Percentiles rank a stretch among this genome's conserved stretches.
phyloP scores from a whole-genome alignment of 2,329 filamentous ascomycete genomes.

The Escovopsis weberi region DNA sequence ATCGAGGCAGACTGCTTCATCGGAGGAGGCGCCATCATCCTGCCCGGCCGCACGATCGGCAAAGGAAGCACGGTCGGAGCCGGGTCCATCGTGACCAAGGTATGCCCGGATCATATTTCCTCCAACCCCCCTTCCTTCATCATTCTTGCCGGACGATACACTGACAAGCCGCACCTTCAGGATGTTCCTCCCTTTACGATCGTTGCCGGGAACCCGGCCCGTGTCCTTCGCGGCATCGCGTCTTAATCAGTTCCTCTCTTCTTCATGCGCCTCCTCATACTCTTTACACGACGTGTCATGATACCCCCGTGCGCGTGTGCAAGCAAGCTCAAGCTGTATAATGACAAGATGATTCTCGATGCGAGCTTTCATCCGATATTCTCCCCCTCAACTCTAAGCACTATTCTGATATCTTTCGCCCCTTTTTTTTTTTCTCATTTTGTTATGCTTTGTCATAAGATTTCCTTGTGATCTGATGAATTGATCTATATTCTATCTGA shows the following conservation, averaged over 20 bases:
- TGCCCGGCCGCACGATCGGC: conserved; percentile 69
- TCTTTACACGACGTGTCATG: conserved; percentile 14
- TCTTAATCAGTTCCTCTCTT: conserved; percentile 3
- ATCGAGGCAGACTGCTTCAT: conserved; percentile 84
- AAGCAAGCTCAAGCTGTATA: conserved; percentile 10
- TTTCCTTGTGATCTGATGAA: too few relatives aligned
- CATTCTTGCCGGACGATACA: background rate
- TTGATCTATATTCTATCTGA: too few relatives aligned
- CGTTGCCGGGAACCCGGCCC: conserved; percentile 55
- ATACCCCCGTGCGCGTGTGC: conserved; percentile 13
- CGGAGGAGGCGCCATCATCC: conserved; percentile 60
- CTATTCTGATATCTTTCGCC: too few relatives aligned
- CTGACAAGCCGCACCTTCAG: conserved; percentile 14
- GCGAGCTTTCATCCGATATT: background rate
- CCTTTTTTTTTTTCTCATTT: background rate
- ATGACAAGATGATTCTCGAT: conserved; percentile 4
- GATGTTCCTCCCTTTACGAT: conserved; percentile 55
- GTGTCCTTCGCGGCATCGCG: conserved; percentile 31
- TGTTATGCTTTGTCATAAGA: too few relatives aligned
- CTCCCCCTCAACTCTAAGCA: too few relatives aligned
- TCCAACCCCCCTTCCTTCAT: background rate
- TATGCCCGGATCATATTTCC: conserved; percentile 17
- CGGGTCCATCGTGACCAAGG: conserved; percentile 72
- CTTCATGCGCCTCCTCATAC: conserved; percentile 4
- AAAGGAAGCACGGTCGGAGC: conserved; percentile 68